These are phyloP conservation scores for Aspergillus novofumigatus DNA, from an alignment of 2,329 filamentous ascomycete genomes.

Conservation along the genomic window DNA sequence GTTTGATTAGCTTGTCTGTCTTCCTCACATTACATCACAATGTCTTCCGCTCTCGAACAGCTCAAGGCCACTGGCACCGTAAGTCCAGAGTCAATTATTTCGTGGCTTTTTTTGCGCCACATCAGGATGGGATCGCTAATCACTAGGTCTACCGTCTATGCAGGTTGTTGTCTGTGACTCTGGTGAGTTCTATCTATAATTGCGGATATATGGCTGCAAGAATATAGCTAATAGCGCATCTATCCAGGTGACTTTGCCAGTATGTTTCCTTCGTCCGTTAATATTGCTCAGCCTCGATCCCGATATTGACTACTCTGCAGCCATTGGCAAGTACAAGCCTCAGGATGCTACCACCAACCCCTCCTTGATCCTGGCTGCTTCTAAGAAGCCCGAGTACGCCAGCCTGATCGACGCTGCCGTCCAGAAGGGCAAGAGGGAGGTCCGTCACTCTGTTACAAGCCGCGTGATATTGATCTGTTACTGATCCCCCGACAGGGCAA, in stretches of 20 bases:
- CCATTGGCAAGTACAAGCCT: conserved; percentile 99
- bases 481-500: conserved; percentile 42
- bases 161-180: conserved; percentile 96
- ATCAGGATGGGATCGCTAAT: conserved; percentile 9
- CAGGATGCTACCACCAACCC: conserved; percentile 99
- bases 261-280: conserved; percentile 46
- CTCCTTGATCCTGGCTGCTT: conserved; percentile 93
- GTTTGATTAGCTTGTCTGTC: background rate
- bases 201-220: conserved; percentile 2
- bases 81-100: conserved; percentile 44
- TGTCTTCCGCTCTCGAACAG: conserved; percentile 91
- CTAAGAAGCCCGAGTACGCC: conserved; percentile 96
- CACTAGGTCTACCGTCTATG: conserved; percentile 9
- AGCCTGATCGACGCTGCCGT: conserved; percentile 84
- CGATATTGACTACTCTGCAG: conserved; percentile 42
- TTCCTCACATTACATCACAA: conserved; percentile 37
- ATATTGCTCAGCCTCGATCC: background rate
- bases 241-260: conserved; percentile 68
- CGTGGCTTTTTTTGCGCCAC: background rate
- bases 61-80: conserved; percentile 96
- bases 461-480: background rate
- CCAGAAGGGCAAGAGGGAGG: conserved; percentile 73
- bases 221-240: conserved; percentile 26
- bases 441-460: conserved; percentile 40
- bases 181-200: conserved; percentile 54